Evolutionary conservation across 2,329 filamentous ascomycete genomes (phyloP), one percentile per base, ranked within the genome.

Genomic region (Xylaria hypoxylon): DNA sequence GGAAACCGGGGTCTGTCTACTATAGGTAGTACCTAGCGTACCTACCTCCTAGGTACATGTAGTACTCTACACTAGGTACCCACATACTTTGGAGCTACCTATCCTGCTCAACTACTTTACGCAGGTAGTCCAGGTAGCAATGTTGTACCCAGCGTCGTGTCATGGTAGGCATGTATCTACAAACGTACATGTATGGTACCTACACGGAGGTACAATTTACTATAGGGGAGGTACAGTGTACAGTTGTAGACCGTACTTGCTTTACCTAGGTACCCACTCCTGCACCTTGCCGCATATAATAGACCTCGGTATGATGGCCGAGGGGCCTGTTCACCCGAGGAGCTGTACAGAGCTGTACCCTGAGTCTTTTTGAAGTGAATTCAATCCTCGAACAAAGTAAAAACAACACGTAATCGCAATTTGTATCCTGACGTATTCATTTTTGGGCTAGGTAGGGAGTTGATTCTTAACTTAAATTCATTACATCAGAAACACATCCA

Each of bases 221-320:
- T n/a, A n/a, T n/a, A n/a, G n/a, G n/a, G n/a, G n/a, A n/a, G n/a
- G n/a, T n/a, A n/a, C n/a, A n/a, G n/a, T n/a, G n/a, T n/a, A n/a
- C n/a, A n/a, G n/a, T n/a, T n/a, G n/a, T n/a, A n/a, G n/a, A n/a
- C n/a, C n/a, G n/a, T n/a, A n/a, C n/a, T n/a, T n/a, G n/a, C n/a
- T n/a, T n/a, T 35, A 35, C 13, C 17, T 42, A 42, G 15, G 3
- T 42, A 42, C 38, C 2, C n/a, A 7, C 10, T 50, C 22, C 64
- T 59, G 59, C 64, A 59, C 64, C 53, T 60, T 47, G 31, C 31
- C 31, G 11, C 13, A 11, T 6, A 38, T 28, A 58, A n/a, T 24
- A 24, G 65, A 68, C 65, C 65, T 68, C 65, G 65, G 65, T 47
- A 65, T 62, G 45, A 50, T 13, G 52, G 38, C 58, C 38, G 53